Base-by-base conservation (phyloP, 108 stramenopile genomes). In the Nitzschia sp. region DNA sequence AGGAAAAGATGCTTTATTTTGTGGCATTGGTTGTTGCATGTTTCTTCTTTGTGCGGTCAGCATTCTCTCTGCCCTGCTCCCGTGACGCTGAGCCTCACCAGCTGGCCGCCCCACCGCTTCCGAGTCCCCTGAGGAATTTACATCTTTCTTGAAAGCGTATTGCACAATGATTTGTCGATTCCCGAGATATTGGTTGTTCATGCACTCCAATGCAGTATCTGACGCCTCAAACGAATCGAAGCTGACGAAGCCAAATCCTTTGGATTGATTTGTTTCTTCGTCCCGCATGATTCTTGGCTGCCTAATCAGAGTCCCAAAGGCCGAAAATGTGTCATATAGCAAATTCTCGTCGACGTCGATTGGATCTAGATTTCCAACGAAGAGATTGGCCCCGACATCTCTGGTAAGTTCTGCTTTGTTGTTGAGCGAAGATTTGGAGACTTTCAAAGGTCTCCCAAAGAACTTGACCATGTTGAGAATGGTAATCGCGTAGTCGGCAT, bases 321-420 rank as follows among this genome's bases (percentile, higher is more conserved):
- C 95, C 5, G 84, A 85, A 69, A 99, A 99, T 5, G 98, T 99
- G 76, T 99, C 99, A 66, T 98, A 93, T 56, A 99, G 70, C 60
- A 99, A 68, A 75, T 98, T 97, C 76, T 99, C 99, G 67, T 98
- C 97, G 45, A 98, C 98, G 66, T 96, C 95, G 0, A 58, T 26
- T 3, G 93, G 93, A 68, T 97, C 97, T 38, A 99, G 74, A 75
- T 97, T 96, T 2, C 99, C 99, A 34, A 99, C 78, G 68, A 98
- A 99, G 26, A 99, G 82, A 77, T 99, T 99, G 9, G 99, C 99
- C 11, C 99, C 99, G 0, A 99, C 95, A 58, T 97, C 98, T 29
- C 67, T 48, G 0, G 63, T 66, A 23, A 77, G 60, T 34, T 78
- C 83, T 2, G 83, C 84, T 65, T 96, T 92, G 75, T 87, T 89